A percentile compares a stretch with the other conserved stretches of the same genome.
Evolutionary conservation across 106 monocot genomes (phyloP).

Genomic region (Alisma plantagoaquatica): DNA sequence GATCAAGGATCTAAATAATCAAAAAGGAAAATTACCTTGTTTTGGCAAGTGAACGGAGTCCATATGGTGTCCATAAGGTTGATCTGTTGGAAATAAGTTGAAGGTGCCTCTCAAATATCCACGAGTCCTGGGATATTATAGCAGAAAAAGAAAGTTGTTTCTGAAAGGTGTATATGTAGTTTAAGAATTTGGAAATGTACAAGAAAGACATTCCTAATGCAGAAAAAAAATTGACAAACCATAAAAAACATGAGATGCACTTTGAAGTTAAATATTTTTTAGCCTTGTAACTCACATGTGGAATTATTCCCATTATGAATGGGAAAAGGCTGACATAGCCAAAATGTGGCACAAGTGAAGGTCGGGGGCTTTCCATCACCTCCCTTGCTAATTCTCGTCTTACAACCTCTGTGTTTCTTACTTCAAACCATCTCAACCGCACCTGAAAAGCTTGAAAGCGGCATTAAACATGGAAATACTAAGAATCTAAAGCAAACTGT

Average conservation of each 20-base stretch:
- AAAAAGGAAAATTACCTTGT: slow-evolving; percentile 65
- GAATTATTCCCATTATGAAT: slow-evolving; percentile 94
- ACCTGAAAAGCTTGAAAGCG: slow-evolving; percentile 70
- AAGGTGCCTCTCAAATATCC: slow-evolving; percentile 79
- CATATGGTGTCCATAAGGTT: slow-evolving; percentile 85
- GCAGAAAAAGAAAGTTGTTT: no score
- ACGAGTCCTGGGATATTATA: slow-evolving; percentile 38
- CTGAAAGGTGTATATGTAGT: no score
- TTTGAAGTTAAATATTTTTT: not conserved
- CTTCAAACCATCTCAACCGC: slow-evolving; percentile 71
- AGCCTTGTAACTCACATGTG: slow-evolving; percentile 55
- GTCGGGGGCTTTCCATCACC: slow-evolving; percentile 41
- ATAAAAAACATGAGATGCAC: not conserved
- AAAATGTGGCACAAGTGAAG: slow-evolving; percentile 71
- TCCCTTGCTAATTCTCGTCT: slow-evolving; percentile 65
- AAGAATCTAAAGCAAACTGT: no score
- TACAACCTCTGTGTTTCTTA: slow-evolving; percentile 19
- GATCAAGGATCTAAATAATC: no score
- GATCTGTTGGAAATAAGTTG: slow-evolving; percentile 76
- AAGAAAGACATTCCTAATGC: no score
- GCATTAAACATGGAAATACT: no score
- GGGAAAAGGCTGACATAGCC: slow-evolving; percentile 94
- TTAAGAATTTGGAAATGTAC: no score
- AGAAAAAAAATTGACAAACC: not conserved
- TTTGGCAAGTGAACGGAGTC: slow-evolving; percentile 83